Base-by-base conservation (phyloP, 306 rosid species). In the Pueraria montana region DNA sequence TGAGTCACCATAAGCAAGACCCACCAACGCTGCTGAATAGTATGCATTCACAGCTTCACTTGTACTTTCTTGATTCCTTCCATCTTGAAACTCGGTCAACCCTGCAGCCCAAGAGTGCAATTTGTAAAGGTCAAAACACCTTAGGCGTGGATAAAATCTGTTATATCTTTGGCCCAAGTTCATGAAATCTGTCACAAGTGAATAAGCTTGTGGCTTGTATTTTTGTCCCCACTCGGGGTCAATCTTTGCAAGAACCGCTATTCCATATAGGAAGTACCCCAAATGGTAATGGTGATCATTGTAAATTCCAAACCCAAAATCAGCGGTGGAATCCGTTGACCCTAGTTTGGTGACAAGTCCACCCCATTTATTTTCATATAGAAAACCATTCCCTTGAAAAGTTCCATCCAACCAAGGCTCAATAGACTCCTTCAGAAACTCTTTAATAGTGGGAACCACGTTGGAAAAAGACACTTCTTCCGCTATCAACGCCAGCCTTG, bases 41-140 rank as follows among this genome's bases (percentile, higher is more conserved):
- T 95, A 95, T 3, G 89, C 98, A 80, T 93, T 95, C 55, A 90
- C 92, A 0, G 97, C 98, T 76, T 95, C 98, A 11, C 98, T 93
- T 0, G 97, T 76, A 88, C 97, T 95, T 76, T 95, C 98, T 43
- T 95, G 97, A 49, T 95, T 95, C 74, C 98, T 84, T 52, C 98
- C 98, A 13, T 95, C 92, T 1, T 79, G 89, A 42, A 90, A 95
- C 71, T 95, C 97, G 11, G 91, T 91, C 67, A 91, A 75, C n/a
- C 98, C 97, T 17, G 95, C 78, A 1, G 97, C 97, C 98, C 97
- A 95, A 5, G 98, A 95, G 75, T 95, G 98, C 58, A 95, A 82
- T 72, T 87, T 93, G 64, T 84, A 95, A 12, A 86, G 70, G 73
- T 95, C 98, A 27, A 95, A 95, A 85, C 97, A 89, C 84, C 98